A percentile compares a stretch with the other conserved stretches of the same genome.
Conservation (phyloP, 257 asterid genomes). For the Petrea volubilis region DNA sequence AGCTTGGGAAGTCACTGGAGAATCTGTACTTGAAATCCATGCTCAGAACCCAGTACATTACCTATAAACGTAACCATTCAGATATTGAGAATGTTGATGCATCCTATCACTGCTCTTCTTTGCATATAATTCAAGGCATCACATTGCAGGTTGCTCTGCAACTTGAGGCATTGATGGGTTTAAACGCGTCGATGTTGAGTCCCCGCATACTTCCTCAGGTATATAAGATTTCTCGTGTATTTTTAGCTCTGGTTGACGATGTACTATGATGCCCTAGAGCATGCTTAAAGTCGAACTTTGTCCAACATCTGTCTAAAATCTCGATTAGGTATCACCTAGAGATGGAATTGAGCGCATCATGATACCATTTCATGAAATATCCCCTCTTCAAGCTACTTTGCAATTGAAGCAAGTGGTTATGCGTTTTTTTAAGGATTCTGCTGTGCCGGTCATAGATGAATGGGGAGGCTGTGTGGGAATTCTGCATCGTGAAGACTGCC, state of each 20-base stretch:
- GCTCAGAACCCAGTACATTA: too few species aligned
- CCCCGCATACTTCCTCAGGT: constrained; percentile 65
- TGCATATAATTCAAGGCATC: constrained; percentile 17
- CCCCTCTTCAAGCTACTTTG: constrained; percentile 55
- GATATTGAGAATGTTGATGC: neutral
- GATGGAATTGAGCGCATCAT: constrained; percentile 58
- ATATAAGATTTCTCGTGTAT: constrained; percentile 6
- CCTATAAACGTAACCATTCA: too few species aligned
- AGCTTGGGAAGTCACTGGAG: constrained; percentile 5
- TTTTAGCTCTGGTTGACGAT: constrained; percentile 9
- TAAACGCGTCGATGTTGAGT: constrained; percentile 49
- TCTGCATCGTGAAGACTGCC: constrained; percentile 68
- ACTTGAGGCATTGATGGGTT: constrained; percentile 65
- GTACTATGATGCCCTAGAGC: constrained; percentile 1
- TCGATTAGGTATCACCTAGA: constrained; percentile 45
- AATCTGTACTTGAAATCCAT: neutral
- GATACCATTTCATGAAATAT: constrained; percentile 60
- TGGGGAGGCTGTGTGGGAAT: constrained; percentile 79
- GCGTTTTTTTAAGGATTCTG: constrained; percentile 55
- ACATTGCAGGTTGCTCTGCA: constrained; percentile 66
- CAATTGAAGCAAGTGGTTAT: constrained; percentile 53
- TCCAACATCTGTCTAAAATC: constrained; percentile 17
- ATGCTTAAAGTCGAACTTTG: constrained; percentile 12
- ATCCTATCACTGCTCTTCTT: constrained; percentile 7
- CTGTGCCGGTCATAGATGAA: constrained; percentile 61